Conservation (phyloP, 345 rosid species). For the Eucalyptus curtisii region DNA sequence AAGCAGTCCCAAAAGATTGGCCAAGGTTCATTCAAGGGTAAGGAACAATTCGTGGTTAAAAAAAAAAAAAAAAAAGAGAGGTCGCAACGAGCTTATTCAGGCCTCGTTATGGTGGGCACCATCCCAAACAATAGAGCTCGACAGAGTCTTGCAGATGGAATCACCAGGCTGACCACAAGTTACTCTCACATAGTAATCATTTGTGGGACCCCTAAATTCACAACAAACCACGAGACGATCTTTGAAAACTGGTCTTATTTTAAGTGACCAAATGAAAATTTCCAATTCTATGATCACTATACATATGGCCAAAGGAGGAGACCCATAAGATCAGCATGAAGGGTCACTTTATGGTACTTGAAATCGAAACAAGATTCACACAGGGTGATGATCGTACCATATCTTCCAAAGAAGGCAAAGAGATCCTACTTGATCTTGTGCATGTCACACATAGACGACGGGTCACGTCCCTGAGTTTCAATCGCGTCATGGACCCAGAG, state of each 20-base stretch:
- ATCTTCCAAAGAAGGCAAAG: background rate
- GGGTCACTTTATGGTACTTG: background rate
- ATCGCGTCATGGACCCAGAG: background rate
- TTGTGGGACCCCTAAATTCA: background rate
- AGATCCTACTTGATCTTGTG: background rate
- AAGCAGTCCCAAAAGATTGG: background rate
- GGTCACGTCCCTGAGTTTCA: background rate
- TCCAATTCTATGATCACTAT: background rate
- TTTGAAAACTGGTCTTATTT: background rate
- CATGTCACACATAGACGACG: background rate
- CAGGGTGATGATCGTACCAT: background rate
- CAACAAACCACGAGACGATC: background rate
- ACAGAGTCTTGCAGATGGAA: background rate
- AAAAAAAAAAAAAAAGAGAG: background rate
- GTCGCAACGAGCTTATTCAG: background rate
- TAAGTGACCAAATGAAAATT: background rate
- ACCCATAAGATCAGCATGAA: background rate
- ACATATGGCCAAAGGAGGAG: background rate
- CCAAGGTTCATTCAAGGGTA: background rate
- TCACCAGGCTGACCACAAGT: background rate
- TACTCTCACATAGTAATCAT: background rate
- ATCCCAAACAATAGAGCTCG: background rate
- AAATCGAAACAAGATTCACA: background rate
- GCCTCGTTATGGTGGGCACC: background rate
- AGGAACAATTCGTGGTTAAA: background rate